Evolutionary conservation across 2,329 filamentous ascomycete species (phyloP).

Genomic region (Fusarium sp.): DNA sequence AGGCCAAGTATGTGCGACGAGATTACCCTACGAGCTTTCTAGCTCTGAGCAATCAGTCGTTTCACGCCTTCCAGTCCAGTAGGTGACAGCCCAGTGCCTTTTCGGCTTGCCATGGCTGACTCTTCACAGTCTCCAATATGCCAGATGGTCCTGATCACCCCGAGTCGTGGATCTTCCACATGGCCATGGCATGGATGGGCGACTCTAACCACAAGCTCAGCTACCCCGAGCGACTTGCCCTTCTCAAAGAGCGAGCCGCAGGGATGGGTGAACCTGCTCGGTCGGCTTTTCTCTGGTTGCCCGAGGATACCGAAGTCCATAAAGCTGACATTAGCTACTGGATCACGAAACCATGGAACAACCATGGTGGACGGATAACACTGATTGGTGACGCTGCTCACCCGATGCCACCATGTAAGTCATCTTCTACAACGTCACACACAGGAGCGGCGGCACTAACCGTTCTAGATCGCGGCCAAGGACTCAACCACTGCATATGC

Average conservation of each 20-base stretch:
- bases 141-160: conserved; percentile 33
- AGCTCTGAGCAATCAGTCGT: conserved; percentile 35
- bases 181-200: conserved; percentile 38
- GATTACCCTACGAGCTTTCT: conserved; percentile 35
- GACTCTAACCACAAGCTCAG: conserved; percentile 24
- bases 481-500: conserved; percentile 37
- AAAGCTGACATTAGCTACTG: conserved; percentile 40
- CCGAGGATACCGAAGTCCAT: conserved; percentile 36
- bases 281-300: conserved; percentile 35
- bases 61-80: conserved; percentile 39
- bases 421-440: neutral
- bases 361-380: conserved; percentile 30
- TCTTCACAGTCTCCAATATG: conserved; percentile 33
- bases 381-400: conserved; percentile 36
- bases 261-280: conserved; percentile 33
- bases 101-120: neutral
- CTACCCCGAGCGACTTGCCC: conserved; percentile 31
- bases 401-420: conserved; percentile 39
- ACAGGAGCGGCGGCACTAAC: neutral
- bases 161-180: conserved; percentile 38
- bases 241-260: conserved; percentile 33
- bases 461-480: conserved; percentile 32
- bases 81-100: neutral
- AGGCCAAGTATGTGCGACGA: conserved; percentile 26
- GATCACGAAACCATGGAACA: conserved; percentile 34